Conservation (phyloP, 1,139 yeast genomes). For the Nakaseomyces glabratus region DNA sequence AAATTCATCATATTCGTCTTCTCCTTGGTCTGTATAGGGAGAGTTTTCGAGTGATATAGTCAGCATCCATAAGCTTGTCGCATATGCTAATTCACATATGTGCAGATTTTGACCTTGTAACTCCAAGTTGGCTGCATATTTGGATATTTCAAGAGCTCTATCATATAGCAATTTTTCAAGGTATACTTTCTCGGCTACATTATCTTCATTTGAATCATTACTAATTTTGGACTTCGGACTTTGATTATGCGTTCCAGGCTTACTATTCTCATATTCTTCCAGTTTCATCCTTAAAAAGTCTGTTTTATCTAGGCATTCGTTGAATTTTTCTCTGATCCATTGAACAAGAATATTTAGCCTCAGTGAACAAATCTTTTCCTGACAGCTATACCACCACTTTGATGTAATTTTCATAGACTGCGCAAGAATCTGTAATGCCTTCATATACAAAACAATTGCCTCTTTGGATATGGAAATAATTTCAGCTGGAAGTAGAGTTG, state of each 20-base stretch:
- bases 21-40: neutral
- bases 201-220: slow-evolving; percentile 9
- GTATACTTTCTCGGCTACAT: slow-evolving; percentile 33
- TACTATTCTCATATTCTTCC: slow-evolving; percentile 13
- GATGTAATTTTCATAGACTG: slow-evolving; percentile 79
- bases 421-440: slow-evolving; percentile 71
- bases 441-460: slow-evolving; percentile 76
- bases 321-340: slow-evolving; percentile 84
- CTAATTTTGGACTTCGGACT: neutral
- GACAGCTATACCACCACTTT: slow-evolving; percentile 72
- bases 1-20: slow-evolving; percentile 9
- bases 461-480: slow-evolving; percentile 36
- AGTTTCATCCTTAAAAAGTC: slow-evolving; percentile 45
- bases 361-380: slow-evolving; percentile 33
- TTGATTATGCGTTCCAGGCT: slow-evolving; percentile 6
- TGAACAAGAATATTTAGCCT: slow-evolving; percentile 76
- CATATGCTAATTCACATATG: slow-evolving; percentile 81
- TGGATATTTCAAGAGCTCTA: slow-evolving; percentile 84
- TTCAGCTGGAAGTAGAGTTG: slow-evolving; percentile 41
- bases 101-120: slow-evolving; percentile 63
- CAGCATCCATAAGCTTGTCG: slow-evolving; percentile 92
- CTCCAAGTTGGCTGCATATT: slow-evolving; percentile 85
- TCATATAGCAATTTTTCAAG: slow-evolving; percentile 86
- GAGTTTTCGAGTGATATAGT: slow-evolving; percentile 56
- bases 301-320: slow-evolving; percentile 82